Evolutionary conservation across 2,329 filamentous ascomycete genomes (phyloP).

Genomic region (Pseudocercospora macadamiae): DNA sequence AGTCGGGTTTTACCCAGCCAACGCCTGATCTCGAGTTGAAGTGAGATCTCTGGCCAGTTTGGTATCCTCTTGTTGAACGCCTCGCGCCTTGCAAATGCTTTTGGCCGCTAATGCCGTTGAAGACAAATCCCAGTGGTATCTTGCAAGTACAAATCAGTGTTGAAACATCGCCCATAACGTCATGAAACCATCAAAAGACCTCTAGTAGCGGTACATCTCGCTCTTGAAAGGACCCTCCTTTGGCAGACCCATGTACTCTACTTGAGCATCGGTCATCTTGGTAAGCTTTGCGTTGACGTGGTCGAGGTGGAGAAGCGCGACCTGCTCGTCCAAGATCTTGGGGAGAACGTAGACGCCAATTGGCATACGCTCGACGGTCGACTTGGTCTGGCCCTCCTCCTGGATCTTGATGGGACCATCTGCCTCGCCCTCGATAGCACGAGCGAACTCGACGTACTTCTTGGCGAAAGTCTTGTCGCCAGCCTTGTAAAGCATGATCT

Average conservation of each 20-base stretch:
- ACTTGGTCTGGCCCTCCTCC: slow-evolving; percentile 57
- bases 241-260: slow-evolving; percentile 89
- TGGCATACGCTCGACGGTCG: slow-evolving; percentile 71
- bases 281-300: slow-evolving; percentile 96
- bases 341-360: slow-evolving; percentile 94
- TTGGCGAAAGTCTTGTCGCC: slow-evolving; percentile 81
- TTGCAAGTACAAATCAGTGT: slow-evolving; percentile 26
- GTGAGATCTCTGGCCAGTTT: slow-evolving; percentile 22
- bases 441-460: slow-evolving; percentile 95
- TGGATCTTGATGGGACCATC: slow-evolving; percentile 35
- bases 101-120: slow-evolving; percentile 28
- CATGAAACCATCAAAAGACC: slow-evolving; percentile 27
- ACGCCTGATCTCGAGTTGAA: slow-evolving; percentile 26
- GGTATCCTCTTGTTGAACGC: slow-evolving; percentile 29
- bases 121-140: slow-evolving; percentile 28
- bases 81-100: slow-evolving; percentile 32
- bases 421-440: slow-evolving; percentile 39
- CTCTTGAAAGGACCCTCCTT: slow-evolving; percentile 92
- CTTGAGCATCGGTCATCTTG: slow-evolving; percentile 81
- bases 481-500: slow-evolving; percentile 97
- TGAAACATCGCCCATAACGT: slow-evolving; percentile 31
- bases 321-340: slow-evolving; percentile 99
- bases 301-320: slow-evolving; percentile 87
- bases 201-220: slow-evolving; percentile 83
- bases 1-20: slow-evolving; percentile 17